phyloP scores from a whole-genome alignment of 202 grass and related monocot genomes.

The Saccharum hybrid region DNA sequence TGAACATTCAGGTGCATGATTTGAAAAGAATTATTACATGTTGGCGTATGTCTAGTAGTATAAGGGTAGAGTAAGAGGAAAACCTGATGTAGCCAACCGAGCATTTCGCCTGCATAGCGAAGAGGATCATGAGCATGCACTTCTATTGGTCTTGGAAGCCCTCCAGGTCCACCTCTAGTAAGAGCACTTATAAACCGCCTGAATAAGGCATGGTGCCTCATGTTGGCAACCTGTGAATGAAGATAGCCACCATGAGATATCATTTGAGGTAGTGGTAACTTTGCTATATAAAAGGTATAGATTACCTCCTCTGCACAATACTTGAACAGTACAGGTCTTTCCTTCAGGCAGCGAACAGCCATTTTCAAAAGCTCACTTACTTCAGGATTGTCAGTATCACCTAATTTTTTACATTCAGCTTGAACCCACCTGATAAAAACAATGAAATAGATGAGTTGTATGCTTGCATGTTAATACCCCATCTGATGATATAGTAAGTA shows the following conservation, averaged over 20 bases:
- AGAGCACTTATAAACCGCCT: conserved; percentile 99
- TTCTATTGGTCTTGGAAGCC: conserved; percentile 95
- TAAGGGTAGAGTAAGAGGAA: conserved; percentile 42
- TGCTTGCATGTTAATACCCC: conserved; percentile 29
- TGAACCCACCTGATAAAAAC: conserved; percentile 88
- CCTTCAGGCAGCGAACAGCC: conserved; percentile 85
- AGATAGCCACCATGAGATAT: conserved; percentile 33
- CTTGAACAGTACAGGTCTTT: conserved; percentile 95
- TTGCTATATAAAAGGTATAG: background rate
- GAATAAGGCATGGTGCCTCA: conserved; percentile 98
- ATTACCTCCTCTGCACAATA: conserved; percentile 98
- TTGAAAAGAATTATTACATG: conserved; percentile 24
- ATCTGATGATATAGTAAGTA: conserved; percentile 30
- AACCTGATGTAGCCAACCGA: conserved; percentile 99
- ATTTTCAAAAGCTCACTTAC: conserved; percentile 87
- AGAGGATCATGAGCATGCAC: conserved; percentile 99
- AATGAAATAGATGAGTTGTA: conserved; percentile 6
- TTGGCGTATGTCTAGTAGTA: conserved; percentile 4
- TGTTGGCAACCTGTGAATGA: conserved; percentile 84
- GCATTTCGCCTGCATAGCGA: conserved; percentile 97
- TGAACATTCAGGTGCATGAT: conserved; percentile 37
- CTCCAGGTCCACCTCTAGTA: conserved; percentile 94
- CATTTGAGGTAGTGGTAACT: conserved; percentile 23
- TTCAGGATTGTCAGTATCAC: conserved; percentile 96
- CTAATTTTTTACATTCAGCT: conserved; percentile 95